These are phyloP conservation scores for Ceraceosorus guamensis DNA, from an alignment of 1,284 basidiomycete species.

Conservation along the genomic window DNA sequence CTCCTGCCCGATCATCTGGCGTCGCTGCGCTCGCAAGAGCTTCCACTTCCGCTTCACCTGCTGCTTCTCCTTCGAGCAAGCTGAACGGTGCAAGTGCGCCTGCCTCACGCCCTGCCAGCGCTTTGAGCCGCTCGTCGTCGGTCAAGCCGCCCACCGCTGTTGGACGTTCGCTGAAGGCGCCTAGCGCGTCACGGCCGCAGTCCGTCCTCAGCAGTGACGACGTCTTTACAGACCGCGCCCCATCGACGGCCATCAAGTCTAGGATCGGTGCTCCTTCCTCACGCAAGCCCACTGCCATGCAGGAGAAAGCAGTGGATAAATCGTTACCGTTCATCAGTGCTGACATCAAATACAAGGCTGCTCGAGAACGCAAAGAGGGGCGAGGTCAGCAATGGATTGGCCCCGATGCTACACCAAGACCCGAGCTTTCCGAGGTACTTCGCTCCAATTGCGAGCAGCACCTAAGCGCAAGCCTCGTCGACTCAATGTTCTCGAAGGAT, in stretches of 20 bases:
- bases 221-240: slow-evolving; percentile 1
- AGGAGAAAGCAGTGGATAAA: slow-evolving; percentile 28
- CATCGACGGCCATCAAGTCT: slow-evolving; percentile 8
- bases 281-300: slow-evolving; percentile 13
- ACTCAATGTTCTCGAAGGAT: slow-evolving; percentile 75
- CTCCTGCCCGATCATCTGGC: too few relatives aligned
- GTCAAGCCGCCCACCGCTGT: slow-evolving; percentile 31
- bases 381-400: slow-evolving; percentile 52
- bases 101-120: slow-evolving; percentile 10
- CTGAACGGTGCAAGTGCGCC: slow-evolving; percentile 1
- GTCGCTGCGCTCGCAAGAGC: not conserved
- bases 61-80: slow-evolving; percentile 3
- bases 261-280: slow-evolving; percentile 47
- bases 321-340: slow-evolving; percentile 61
- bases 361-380: slow-evolving; percentile 68
- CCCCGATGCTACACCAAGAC: slow-evolving; percentile 73
- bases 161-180: slow-evolving; percentile 26
- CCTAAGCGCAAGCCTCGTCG: slow-evolving; percentile 67
- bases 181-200: slow-evolving; percentile 12
- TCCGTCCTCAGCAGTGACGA: slow-evolving; percentile 19
- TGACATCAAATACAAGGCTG: slow-evolving; percentile 66
- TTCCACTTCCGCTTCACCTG: not conserved
- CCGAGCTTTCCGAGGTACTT: slow-evolving; percentile 78
- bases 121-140: slow-evolving; percentile 16
- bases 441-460: slow-evolving; percentile 86